A percentile compares a stretch with the other conserved stretches of the same genome.
Conservation (phyloP, 768 basidiomycete species). For the Hygrocybe punicea region DNA sequence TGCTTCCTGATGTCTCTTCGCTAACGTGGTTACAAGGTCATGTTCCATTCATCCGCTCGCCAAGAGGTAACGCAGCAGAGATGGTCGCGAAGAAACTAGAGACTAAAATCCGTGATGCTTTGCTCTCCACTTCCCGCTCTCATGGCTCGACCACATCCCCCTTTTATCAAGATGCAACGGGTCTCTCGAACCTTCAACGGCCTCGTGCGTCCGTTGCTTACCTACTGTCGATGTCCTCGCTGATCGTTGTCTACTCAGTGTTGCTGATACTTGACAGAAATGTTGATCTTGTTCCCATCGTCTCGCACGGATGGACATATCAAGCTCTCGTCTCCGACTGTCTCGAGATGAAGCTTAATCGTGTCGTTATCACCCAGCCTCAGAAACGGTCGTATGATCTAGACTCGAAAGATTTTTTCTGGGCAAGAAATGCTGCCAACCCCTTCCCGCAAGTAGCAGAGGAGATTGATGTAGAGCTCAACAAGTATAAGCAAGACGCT, state of each 20-base stretch:
- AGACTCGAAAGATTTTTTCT: slow-evolving; percentile 98
- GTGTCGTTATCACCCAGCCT: slow-evolving; percentile 75
- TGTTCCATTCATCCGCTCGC: slow-evolving; percentile 92
- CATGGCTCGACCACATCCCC: slow-evolving; percentile 53
- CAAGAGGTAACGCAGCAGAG: slow-evolving; percentile 95
- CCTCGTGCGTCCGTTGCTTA: slow-evolving; percentile 57
- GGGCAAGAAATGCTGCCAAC: slow-evolving; percentile 92
- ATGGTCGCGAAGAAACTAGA: slow-evolving; percentile 99
- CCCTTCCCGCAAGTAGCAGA: slow-evolving; percentile 99
- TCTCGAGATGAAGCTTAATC: slow-evolving; percentile 93
- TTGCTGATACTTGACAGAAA: slow-evolving; percentile 93
- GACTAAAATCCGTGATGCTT: slow-evolving; percentile 81
- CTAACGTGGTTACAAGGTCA: slow-evolving; percentile 51
- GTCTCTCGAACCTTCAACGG: slow-evolving; percentile 80
- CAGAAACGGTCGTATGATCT: slow-evolving; percentile 88
- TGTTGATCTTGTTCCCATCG: slow-evolving; percentile 87
- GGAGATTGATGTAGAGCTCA: slow-evolving; percentile 90
- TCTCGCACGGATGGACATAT: slow-evolving; percentile 98
- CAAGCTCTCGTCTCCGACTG: slow-evolving; percentile 98
- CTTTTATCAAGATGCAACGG: slow-evolving; percentile 77
- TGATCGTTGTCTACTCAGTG: slow-evolving; percentile 48
- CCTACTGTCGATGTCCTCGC: not conserved
- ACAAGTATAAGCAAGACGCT: slow-evolving; percentile 91
- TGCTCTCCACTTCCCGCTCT: slow-evolving; percentile 66
- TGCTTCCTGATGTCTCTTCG: not conserved